Evolutionary conservation across 306 rosid species (phyloP), one percentile per base, ranked within the genome.

Genomic region (Vigna angularis): DNA sequence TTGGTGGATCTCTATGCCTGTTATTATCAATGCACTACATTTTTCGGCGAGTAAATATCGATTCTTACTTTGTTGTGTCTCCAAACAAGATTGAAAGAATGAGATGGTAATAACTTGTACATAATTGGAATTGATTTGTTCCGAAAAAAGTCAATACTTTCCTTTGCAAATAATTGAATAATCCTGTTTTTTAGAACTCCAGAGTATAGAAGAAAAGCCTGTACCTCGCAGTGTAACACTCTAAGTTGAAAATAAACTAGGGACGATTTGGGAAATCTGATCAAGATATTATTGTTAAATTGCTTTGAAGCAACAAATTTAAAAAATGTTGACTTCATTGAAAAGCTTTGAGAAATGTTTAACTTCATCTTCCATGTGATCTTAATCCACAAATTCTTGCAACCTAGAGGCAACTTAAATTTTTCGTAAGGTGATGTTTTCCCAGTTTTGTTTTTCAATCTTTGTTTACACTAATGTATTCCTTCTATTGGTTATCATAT

Each of bases 251-350:
- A 16, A 22, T 32, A 12, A 9, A 17, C 64, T 52, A 12, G 3
- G 58, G 28, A 53, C 8, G 28, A 34, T 20, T 7, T 36, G 16
- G 4, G 52, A 38, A 72, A 34, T 72, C 53, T 20, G 53, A 38
- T 72, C 36, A 53, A 53, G 52, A 49, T 70, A 24, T 70, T 32
- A 40, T 14, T 72, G 50, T 72, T 17, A 9, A 52, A 53, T 53
- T 52, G 36, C 51, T 72, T 42, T 36, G 18, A 72, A 53, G 22
- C 34, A 18, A 18, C 22, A 7, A 36, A 30, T 10, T n/a, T 52
- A 6, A 38, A 47, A 26, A 52, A 51, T n/a, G 11, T 34, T 34
- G 17, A 34, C 34, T 50, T 14, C 38, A 13, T 38, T 10, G 4
- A 12, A 20, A 13, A 55, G 22, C 32, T 72, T 55, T 20, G 7